Conservation (phyloP, 1,284 basidiomycete genomes). For the Ustilago vetiveriae region DNA sequence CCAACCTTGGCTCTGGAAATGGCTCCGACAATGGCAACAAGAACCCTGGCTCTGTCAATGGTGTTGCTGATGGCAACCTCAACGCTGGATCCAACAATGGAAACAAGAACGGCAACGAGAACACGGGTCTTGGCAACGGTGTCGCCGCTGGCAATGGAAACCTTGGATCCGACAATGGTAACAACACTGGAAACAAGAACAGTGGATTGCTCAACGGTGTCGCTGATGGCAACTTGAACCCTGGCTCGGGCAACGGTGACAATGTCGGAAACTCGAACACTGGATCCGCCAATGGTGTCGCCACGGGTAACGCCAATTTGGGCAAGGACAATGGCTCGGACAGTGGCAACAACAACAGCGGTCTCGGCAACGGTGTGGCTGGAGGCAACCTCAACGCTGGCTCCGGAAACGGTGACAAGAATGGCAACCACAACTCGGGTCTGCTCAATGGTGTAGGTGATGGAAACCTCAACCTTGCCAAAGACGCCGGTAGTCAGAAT, state of each 20-base stretch:
- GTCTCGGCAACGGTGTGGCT: constrained; percentile 18
- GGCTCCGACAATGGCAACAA: constrained; percentile 16
- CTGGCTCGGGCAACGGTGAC: constrained; percentile 15
- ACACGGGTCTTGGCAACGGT: constrained; percentile 13
- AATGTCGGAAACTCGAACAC: constrained; percentile 18
- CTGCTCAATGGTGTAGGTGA: constrained; percentile 13
- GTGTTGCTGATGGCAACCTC: constrained; percentile 12
- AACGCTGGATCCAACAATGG: constrained; percentile 19
- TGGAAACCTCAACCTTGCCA: constrained; percentile 21
- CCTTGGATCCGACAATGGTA: constrained; percentile 11
- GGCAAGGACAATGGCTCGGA: constrained; percentile 19
- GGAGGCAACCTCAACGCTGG: constrained; percentile 30
- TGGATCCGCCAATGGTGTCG: constrained; percentile 20
- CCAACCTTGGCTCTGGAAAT: constrained; percentile 4
- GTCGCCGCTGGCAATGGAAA: constrained; percentile 9
- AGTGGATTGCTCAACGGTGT: constrained; percentile 9
- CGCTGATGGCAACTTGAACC: constrained; percentile 17
- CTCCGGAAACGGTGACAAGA: constrained; percentile 17
- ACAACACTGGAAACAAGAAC: constrained; percentile 22
- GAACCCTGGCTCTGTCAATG: constrained; percentile 11
- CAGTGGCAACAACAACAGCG: constrained; percentile 25
- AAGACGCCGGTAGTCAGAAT: constrained; percentile 6
- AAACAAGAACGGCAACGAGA: constrained; percentile 22
- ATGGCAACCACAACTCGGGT: constrained; percentile 4
- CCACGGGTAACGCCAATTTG: constrained; percentile 17